A percentile compares a stretch with the other conserved stretches of the same genome.
These are phyloP conservation scores for Neofusicoccum sp. DNA, from an alignment of 2,329 filamentous ascomycete genomes.

Conservation along the genomic window DNA sequence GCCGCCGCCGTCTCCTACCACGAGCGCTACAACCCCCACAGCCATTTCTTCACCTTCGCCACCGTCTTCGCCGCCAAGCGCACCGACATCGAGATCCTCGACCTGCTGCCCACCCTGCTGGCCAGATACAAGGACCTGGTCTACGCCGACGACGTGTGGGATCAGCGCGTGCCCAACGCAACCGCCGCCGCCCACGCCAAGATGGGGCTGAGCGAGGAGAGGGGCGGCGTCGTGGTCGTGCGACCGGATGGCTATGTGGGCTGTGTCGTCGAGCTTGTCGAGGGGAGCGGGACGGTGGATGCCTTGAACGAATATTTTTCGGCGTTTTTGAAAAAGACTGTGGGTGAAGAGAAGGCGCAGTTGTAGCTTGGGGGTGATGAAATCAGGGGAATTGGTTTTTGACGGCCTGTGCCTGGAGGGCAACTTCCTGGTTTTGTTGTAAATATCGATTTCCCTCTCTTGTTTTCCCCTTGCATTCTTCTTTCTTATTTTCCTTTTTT, in stretches of 20 bases:
- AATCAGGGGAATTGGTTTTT: not conserved
- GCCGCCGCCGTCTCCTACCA: constrained; percentile 62
- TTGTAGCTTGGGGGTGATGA: constrained; percentile 7
- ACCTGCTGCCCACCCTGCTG: constrained; percentile 68
- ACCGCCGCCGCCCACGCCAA: constrained; percentile 78
- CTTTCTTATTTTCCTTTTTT: not conserved
- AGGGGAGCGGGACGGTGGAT: constrained; percentile 76
- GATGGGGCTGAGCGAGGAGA: constrained; percentile 73
- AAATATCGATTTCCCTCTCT: not conserved
- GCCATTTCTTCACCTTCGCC: constrained; percentile 74
- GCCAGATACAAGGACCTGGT: constrained; percentile 77
- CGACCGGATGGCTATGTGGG: constrained; percentile 86
- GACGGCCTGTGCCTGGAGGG: not conserved
- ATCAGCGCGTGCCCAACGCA: constrained; percentile 66
- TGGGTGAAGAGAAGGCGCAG: constrained; percentile 38
- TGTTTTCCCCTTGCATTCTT: not conserved
- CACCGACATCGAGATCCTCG: constrained; percentile 67
- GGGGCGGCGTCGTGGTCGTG: constrained; percentile 78
- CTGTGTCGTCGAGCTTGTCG: constrained; percentile 68
- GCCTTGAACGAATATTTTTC: constrained; percentile 83
- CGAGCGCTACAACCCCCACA: constrained; percentile 83
- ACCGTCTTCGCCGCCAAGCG: constrained; percentile 70
- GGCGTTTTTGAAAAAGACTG: constrained; percentile 64
- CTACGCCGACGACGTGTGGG: constrained; percentile 81
- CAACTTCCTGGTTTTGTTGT: not conserved